phyloP scores from a whole-genome alignment of 2,329 filamentous ascomycete species.

The Hypoxylon sp. region DNA sequence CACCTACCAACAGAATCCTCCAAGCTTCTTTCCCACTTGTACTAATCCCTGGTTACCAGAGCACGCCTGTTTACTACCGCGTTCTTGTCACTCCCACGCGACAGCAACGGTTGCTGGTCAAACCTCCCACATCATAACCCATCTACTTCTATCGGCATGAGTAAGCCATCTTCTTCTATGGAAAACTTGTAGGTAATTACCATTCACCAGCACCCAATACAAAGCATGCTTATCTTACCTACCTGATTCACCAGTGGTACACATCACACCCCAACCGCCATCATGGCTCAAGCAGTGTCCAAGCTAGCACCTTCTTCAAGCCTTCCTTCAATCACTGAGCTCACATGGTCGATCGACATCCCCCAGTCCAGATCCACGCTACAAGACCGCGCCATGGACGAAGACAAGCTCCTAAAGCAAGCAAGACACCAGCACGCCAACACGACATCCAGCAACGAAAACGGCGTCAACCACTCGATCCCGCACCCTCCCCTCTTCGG shows the following conservation, averaged over 20 bases:
- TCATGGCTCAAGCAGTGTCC: background rate
- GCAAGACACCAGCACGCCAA: too few relatives aligned
- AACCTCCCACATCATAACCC: background rate
- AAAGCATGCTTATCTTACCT: background rate
- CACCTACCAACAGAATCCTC: background rate
- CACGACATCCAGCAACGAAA: background rate
- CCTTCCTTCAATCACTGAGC: background rate
- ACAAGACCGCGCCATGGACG: conserved; percentile 10
- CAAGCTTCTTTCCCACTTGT: background rate
- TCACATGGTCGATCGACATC: background rate
- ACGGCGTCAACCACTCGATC: background rate
- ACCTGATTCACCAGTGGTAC: too few relatives aligned
- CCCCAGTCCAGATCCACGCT: background rate
- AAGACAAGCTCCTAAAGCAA: background rate
- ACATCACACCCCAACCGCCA: background rate
- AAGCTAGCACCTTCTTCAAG: background rate
- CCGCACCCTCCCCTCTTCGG: conserved; percentile 7
- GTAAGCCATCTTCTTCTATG: background rate
- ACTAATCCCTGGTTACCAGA: background rate
- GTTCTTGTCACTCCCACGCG: too few relatives aligned
- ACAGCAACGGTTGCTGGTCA: background rate
- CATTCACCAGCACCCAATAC: background rate
- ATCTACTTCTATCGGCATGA: background rate
- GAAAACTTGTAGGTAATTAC: background rate
- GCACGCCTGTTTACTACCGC: background rate